A percentile compares a stretch with the other conserved stretches of the same genome.
phyloP scores from a whole-genome alignment of 1,284 basidiomycete genomes.

The Irpex sp. region DNA sequence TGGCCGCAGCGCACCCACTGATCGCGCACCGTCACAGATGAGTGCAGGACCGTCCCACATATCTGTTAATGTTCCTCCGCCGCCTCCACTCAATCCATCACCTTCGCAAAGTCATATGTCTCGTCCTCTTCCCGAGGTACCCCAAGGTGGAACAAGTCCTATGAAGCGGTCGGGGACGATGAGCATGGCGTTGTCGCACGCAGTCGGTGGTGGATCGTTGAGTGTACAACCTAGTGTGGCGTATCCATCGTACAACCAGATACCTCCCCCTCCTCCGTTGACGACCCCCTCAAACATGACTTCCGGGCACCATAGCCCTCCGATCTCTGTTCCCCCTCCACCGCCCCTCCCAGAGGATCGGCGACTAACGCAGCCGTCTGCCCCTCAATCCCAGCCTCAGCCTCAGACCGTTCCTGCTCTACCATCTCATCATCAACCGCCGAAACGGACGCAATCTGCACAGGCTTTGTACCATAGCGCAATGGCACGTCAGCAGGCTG shows the following conservation, averaged over 20 bases:
- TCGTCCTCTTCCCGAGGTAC: constrained; percentile 48
- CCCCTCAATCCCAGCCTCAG: neutral
- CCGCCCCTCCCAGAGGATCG: neutral
- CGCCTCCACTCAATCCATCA: constrained; percentile 30
- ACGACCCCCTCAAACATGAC: constrained; percentile 9
- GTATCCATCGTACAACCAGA: constrained; percentile 9
- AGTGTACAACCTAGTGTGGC: constrained; percentile 15
- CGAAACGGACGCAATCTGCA: constrained; percentile 5
- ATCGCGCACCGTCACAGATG: constrained; percentile 7
- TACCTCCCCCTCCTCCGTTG: constrained; percentile 36
- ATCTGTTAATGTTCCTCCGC: constrained; percentile 22
- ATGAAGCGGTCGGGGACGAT: neutral
- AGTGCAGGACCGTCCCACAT: constrained; percentile 31
- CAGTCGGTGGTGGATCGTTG: neutral
- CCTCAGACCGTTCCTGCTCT: constrained; percentile 8
- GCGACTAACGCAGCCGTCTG: neutral
- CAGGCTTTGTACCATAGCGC: neutral
- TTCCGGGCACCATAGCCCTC: neutral
- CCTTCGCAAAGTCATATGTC: constrained; percentile 37
- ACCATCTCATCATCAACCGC: constrained; percentile 28
- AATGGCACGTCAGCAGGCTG: constrained; percentile 18
- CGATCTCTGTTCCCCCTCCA: constrained; percentile 1
- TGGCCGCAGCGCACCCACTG: neutral
- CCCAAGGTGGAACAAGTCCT: neutral
- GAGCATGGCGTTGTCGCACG: neutral